Evolutionary conservation across 139 green algal species (phyloP).

Genomic region (Chlorella sp.): DNA sequence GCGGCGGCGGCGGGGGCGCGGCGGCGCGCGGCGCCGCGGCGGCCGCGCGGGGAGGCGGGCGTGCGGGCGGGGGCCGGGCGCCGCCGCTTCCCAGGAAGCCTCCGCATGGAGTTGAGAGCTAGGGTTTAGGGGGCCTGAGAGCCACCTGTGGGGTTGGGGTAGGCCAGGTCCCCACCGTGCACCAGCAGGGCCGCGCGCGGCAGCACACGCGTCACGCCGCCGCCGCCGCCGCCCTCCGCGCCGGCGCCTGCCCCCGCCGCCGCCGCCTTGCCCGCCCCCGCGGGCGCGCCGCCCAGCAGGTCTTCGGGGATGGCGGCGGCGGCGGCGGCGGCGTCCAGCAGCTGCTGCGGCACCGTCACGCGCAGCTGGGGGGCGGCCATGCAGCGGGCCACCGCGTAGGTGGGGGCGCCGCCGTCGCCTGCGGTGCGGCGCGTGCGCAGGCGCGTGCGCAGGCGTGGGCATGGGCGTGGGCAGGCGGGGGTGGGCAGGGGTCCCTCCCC

Average conservation of each 20-base stretch:
- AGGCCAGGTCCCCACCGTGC: constrained; percentile 86
- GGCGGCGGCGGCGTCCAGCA: constrained; percentile 1
- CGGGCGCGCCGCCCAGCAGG: background rate
- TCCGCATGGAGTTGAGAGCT: too few relatives aligned
- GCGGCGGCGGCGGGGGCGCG: too few relatives aligned
- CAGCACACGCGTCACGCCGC: constrained; percentile 39
- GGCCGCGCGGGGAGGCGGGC: too few relatives aligned
- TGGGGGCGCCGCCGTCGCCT: constrained; percentile 86
- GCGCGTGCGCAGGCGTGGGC: too few relatives aligned
- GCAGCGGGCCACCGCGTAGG: constrained; percentile 78
- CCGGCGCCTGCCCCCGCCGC: too few relatives aligned
- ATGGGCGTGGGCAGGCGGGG: too few relatives aligned
- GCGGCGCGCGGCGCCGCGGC: too few relatives aligned
- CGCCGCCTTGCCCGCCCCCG: background rate
- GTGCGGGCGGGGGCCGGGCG: too few relatives aligned
- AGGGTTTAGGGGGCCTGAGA: too few relatives aligned
- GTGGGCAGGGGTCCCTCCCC: too few relatives aligned
- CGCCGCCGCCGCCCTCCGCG: background rate
- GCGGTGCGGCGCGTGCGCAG: too few relatives aligned
- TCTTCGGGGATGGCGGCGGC: background rate
- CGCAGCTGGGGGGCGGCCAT: constrained; percentile 64
- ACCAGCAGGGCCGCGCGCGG: constrained; percentile 72
- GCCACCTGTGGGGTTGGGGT: constrained; percentile 75
- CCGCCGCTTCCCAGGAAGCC: too few relatives aligned
- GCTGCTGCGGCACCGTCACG: constrained; percentile 36